Percentiles rank a stretch among this genome's conserved stretches.
These are phyloP conservation scores for Rosa rugosa DNA, from an alignment of 306 rosid species.

Conservation along the genomic window DNA sequence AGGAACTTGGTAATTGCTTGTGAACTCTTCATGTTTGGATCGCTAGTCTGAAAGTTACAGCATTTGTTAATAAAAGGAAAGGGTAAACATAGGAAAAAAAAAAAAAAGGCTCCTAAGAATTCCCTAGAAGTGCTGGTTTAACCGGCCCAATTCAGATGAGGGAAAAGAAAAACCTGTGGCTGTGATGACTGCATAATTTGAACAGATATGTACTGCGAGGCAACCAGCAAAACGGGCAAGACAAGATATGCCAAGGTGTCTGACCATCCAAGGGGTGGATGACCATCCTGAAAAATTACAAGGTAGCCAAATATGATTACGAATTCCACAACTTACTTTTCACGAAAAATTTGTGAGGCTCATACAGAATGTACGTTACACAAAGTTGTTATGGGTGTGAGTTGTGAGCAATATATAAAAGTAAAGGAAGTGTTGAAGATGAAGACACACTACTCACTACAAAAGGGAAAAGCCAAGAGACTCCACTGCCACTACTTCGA, in stretches of 20 bases:
- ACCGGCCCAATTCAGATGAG: conserved; percentile 14
- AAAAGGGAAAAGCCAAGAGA: conserved; percentile 98
- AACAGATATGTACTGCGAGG: conserved; percentile 88
- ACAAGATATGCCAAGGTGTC: conserved; percentile 97
- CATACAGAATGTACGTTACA: not conserved
- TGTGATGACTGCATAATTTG: conserved; percentile 94
- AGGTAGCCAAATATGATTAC: not conserved
- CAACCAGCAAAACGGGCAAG: conserved; percentile 76
- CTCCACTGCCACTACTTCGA: conserved; percentile 82
- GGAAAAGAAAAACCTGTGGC: conserved; percentile 79
- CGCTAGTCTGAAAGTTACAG: conserved; percentile 56
- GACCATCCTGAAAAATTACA: conserved; percentile 75
- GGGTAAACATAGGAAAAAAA: not conserved
- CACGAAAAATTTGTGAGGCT: not conserved
- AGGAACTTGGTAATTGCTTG: conserved; percentile 76
- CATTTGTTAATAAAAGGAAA: conserved; percentile 2
- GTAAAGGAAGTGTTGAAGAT: conserved; percentile 15
- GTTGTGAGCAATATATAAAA: not conserved
- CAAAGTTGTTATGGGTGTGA: not conserved
- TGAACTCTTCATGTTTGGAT: conserved; percentile 92
- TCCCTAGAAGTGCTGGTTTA: conserved; percentile 14
- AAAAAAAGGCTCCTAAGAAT: not conserved
- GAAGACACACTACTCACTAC: conserved; percentile 59
- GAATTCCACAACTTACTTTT: not conserved
- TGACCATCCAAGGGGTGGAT: conserved; percentile 99